phyloP scores from a whole-genome alignment of 1,139 yeast genomes.

The Candida albicans region DNA sequence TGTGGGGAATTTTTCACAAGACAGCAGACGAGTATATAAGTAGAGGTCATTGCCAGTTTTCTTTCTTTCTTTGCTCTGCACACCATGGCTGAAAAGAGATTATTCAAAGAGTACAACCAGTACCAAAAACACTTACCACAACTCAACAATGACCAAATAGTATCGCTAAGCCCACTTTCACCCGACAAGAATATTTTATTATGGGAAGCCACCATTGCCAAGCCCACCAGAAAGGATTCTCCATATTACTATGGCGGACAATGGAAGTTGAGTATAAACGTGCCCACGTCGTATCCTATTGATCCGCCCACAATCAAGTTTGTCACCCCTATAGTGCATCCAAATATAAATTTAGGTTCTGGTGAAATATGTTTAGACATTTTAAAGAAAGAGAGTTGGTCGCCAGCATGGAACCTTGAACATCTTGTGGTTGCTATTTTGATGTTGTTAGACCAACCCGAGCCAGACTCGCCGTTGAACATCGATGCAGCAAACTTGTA shows the following conservation, averaged over 20 bases:
- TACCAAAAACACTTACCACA: conserved; percentile 22
- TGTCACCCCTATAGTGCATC: conserved; percentile 61
- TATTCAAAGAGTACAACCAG: conserved; percentile 29
- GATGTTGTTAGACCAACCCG: conserved; percentile 71
- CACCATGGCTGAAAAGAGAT: conserved; percentile 32
- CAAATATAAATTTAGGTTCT: conserved; percentile 64
- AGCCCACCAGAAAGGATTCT: conserved; percentile 49
- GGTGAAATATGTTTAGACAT: conserved; percentile 90
- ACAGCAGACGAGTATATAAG: background rate
- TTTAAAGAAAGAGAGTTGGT: conserved; percentile 64
- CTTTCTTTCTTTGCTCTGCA: background rate
- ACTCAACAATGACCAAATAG: conserved; percentile 35
- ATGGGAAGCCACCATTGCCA: conserved; percentile 64
- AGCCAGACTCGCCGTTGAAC: conserved; percentile 83
- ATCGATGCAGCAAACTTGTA: conserved; percentile 81
- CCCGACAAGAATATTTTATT: conserved; percentile 42
- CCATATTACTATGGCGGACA: conserved; percentile 48
- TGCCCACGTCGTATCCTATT: conserved; percentile 63
- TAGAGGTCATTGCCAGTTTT: background rate
- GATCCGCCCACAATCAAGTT: conserved; percentile 68
- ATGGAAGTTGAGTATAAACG: conserved; percentile 55
- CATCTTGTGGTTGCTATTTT: conserved; percentile 72
- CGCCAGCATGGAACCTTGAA: conserved; percentile 85
- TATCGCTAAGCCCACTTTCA: conserved; percentile 44
- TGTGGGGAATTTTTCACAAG: conserved; percentile 5